Evolutionary conservation across 2,329 filamentous ascomycete genomes (phyloP), one percentile per base, ranked within the genome.

Genomic region (Delphinella strobiligena): DNA sequence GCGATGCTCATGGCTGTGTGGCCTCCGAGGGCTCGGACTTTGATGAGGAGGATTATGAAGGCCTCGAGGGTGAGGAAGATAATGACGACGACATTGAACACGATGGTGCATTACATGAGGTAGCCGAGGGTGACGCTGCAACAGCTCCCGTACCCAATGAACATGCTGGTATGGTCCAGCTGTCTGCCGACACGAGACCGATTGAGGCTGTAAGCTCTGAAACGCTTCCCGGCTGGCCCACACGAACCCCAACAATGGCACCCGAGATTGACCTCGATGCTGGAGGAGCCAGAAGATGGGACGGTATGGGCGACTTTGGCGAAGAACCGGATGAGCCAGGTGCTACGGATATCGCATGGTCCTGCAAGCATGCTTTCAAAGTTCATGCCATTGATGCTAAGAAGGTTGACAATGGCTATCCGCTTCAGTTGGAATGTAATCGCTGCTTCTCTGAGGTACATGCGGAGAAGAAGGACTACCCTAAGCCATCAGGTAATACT

Each of bases 1-100:
- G 61, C 39, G 44, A 52, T 17, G 45, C 43, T n/a, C 51, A 54
- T 12, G 45, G 52, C 7, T 48, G 48, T 19, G 48, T n/a, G n/a
- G n/a, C n/a, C n/a, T n/a, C n/a, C n/a, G n/a, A n/a, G n/a, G n/a
- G n/a, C n/a, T n/a, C n/a, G n/a, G n/a, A n/a, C n/a, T n/a, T n/a
- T n/a, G n/a, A 43, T 33, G 52, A 51, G 37, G 48, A 49, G 36
- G 44, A 39, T 37, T 36, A 36, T 38, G 32, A n/a, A 19, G 51
- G 49, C 5, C 42, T 36, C 18, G 51, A 51, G n/a, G 51, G 54
- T 17, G 51, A 54, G 3, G 44, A 50, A 22, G 45, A 51, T 18
- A 51, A 55, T 16, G 54, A 53, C 2, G 51, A 49, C 4, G 48
- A 47, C 16, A 9, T 4, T 1, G 31, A 29, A 7, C 22, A 30